phyloP scores from a whole-genome alignment of 169 alveolate genomes.

The Hammondia hammondi region DNA sequence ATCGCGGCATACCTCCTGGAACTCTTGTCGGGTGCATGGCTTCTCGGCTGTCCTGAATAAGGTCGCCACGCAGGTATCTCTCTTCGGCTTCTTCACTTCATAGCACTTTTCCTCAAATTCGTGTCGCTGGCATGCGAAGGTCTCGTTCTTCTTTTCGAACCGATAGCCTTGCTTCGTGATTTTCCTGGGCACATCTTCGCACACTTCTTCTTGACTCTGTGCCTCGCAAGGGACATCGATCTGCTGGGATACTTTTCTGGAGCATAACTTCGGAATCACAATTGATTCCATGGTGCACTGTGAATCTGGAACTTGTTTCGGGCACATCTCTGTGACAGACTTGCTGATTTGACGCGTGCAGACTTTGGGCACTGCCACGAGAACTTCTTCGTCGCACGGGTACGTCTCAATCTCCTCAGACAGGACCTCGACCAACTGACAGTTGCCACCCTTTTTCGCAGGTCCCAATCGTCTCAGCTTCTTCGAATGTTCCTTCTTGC shows the following conservation, averaged over 20 bases:
- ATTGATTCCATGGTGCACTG: slow-evolving; percentile 55
- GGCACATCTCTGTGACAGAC: slow-evolving; percentile 47
- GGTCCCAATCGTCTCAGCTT: slow-evolving; percentile 48
- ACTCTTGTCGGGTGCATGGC: slow-evolving; percentile 53
- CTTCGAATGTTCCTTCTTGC: slow-evolving; percentile 43
- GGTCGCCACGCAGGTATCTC: slow-evolving; percentile 50
- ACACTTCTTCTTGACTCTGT: slow-evolving; percentile 31
- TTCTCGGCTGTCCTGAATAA: slow-evolving; percentile 50
- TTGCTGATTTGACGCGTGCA: slow-evolving; percentile 53
- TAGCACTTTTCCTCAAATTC: slow-evolving; percentile 55
- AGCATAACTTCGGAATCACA: slow-evolving; percentile 49
- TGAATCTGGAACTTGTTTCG: slow-evolving; percentile 51
- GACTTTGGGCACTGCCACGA: slow-evolving; percentile 56
- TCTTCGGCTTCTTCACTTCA: slow-evolving; percentile 59
- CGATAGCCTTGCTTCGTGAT: slow-evolving; percentile 51
- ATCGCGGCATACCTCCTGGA: slow-evolving; percentile 59
- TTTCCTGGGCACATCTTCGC: slow-evolving; percentile 47
- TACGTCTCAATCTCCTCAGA: slow-evolving; percentile 65
- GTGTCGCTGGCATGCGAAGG: slow-evolving; percentile 56
- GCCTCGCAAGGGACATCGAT: slow-evolving; percentile 60
- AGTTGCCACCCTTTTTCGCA: slow-evolving; percentile 60
- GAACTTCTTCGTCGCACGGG: slow-evolving; percentile 66
- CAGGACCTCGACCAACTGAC: slow-evolving; percentile 57
- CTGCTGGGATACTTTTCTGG: slow-evolving; percentile 25
- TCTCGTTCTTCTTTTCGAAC: slow-evolving; percentile 26